These are phyloP conservation scores for Papiliotrema terrestris DNA, from an alignment of 1,284 basidiomycete genomes.

Conservation along the genomic window DNA sequence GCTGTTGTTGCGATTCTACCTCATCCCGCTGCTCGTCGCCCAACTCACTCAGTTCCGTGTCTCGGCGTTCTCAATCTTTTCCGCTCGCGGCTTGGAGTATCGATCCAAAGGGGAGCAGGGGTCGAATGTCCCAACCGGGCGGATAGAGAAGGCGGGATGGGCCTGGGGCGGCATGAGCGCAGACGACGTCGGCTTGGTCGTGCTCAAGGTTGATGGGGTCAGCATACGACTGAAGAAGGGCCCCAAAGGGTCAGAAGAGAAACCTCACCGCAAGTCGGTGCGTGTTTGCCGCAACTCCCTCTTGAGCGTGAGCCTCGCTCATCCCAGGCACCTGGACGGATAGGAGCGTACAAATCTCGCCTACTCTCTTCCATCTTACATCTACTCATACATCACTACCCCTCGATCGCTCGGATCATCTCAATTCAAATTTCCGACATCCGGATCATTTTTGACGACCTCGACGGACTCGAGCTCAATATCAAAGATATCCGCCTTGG, in stretches of 20 bases:
- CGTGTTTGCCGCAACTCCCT: no score
- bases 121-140: conserved; percentile 20
- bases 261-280: no score
- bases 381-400: conserved; percentile 37
- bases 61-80: not conserved
- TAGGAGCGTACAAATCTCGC: conserved; percentile 1
- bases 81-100: conserved; percentile 2
- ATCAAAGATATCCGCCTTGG: conserved; percentile 23
- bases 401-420: conserved; percentile 30
- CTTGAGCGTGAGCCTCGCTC: no score
- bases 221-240: conserved; percentile 19
- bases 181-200: conserved; percentile 26
- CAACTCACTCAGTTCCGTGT: conserved; percentile 3
- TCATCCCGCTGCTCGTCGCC: conserved; percentile 3
- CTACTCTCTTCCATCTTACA: conserved; percentile 14
- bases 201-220: conserved; percentile 35
- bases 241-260: not conserved
- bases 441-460: conserved; percentile 37
- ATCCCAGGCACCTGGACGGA: not conserved
- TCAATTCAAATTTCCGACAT: conserved; percentile 33
- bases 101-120: not conserved
- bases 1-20: not conserved
- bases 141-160: conserved; percentile 35
- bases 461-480: conserved; percentile 29
- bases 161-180: conserved; percentile 27